Conservation (phyloP, 2,329 filamentous ascomycete species). For the Trichoderma endophyticum region DNA sequence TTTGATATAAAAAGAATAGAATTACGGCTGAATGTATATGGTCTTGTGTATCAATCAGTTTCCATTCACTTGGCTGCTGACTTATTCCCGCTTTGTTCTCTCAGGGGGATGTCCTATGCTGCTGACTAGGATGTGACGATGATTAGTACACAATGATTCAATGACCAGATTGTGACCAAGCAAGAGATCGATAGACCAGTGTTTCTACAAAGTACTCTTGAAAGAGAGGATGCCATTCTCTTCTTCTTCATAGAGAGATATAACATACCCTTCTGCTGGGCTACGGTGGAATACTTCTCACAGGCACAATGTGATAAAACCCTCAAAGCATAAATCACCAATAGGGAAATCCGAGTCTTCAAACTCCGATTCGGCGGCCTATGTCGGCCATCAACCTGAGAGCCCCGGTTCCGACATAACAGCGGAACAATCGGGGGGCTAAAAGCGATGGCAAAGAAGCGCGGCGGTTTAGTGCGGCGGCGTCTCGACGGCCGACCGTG, state of each 20-base stretch:
- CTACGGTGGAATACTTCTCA: not conserved
- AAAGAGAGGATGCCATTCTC: not conserved
- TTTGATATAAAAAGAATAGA: not conserved
- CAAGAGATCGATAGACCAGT: no score
- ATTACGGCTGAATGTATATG: not conserved
- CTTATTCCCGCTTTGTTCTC: not conserved
- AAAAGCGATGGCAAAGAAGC: not conserved
- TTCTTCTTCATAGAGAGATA: not conserved
- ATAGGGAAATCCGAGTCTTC: not conserved
- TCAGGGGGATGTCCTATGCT: not conserved
- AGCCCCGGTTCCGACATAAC: not conserved
- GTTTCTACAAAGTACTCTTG: not conserved
- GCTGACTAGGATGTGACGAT: not conserved
- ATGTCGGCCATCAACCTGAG: not conserved
- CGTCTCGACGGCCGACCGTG: not conserved
- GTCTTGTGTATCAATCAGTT: not conserved
- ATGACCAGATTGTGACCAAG: not conserved
- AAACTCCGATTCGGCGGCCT: slow-evolving; percentile 2
- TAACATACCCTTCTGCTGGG: not conserved
- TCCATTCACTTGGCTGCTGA: not conserved
- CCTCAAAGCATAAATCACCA: not conserved
- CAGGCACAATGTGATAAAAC: not conserved
- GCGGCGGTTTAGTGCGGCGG: not conserved
- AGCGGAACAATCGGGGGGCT: slow-evolving; percentile 10
- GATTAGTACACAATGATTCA: not conserved